phyloP scores from a whole-genome alignment of 192 early-diverging fungal species.

The Entomortierella parvispora region DNA sequence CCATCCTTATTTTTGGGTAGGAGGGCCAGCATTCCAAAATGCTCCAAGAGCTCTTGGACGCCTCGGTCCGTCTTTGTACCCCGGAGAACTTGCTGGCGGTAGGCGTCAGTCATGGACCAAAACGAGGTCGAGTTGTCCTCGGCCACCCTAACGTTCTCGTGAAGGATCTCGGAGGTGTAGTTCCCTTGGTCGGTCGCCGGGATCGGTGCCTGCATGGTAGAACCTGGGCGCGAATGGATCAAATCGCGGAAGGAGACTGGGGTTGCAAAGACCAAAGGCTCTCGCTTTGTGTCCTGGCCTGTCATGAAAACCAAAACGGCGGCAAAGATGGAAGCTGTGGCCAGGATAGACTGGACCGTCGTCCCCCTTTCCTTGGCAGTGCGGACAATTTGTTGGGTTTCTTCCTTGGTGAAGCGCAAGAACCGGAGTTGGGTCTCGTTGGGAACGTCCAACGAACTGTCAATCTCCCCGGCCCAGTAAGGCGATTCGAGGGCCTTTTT shows the following conservation, averaged over 20 bases:
- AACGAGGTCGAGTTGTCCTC: conserved; percentile 9
- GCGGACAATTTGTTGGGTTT: conserved; percentile 2
- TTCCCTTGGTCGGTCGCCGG: conserved; percentile 25
- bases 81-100: conserved; percentile 14
- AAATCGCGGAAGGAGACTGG: conserved; percentile 30
- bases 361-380: conserved; percentile 16
- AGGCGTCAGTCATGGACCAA: conserved; percentile 18
- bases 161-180: conserved; percentile 41
- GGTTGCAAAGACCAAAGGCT: conserved; percentile 39
- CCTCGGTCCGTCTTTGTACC: conserved; percentile 20
- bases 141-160: conserved; percentile 11
- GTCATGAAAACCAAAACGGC: conserved; percentile 1
- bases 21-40: conserved; percentile 37
- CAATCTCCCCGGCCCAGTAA: conserved; percentile 52
- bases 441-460: conserved; percentile 28
- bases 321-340: conserved; percentile 33
- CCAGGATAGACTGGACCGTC: conserved; percentile 38
- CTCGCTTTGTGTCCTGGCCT: neutral
- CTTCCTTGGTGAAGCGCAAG: conserved; percentile 9
- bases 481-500: conserved; percentile 34
- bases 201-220: neutral
- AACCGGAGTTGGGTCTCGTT: conserved; percentile 31
- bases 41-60: conserved; percentile 36
- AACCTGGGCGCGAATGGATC: neutral
- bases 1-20: conserved; percentile 28